Evolutionary conservation across 352 stramenopile genomes (phyloP).

Genomic region (Globisporangium polare): DNA sequence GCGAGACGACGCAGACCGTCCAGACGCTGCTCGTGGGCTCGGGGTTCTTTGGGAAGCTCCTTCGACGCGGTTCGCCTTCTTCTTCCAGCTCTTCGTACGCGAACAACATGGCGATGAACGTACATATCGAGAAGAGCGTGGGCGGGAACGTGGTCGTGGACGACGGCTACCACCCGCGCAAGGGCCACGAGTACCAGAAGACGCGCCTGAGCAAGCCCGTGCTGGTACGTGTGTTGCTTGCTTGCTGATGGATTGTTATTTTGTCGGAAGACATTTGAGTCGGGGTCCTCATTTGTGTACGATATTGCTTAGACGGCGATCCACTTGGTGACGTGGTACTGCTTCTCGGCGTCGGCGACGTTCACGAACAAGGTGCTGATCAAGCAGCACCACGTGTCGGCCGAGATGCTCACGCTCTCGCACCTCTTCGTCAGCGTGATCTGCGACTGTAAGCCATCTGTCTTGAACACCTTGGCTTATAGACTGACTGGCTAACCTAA

Average conservation of each 20-base stretch:
- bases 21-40: conserved; percentile 11
- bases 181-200: conserved; percentile 13
- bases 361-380: conserved; percentile 88
- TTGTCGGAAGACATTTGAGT: too few relatives aligned
- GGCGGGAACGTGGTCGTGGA: background rate
- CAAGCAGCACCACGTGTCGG: conserved; percentile 83
- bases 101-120: conserved; percentile 7
- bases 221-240: conserved; percentile 15
- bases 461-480: background rate
- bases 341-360: conserved; percentile 73
- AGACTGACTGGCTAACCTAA: background rate
- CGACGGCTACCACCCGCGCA: conserved; percentile 13
- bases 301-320: conserved; percentile 26
- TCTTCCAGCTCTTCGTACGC: conserved; percentile 6
- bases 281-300: too few relatives aligned
- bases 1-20: conserved; percentile 9
- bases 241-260: too few relatives aligned
- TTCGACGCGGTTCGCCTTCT: background rate
- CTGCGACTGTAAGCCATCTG: conserved; percentile 51
- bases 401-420: conserved; percentile 83
- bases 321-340: conserved; percentile 66
- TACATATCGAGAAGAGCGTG: conserved; percentile 2
- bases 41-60: conserved; percentile 9
- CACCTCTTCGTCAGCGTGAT: conserved; percentile 80
- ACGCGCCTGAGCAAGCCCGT: conserved; percentile 13